Conservation (phyloP, 306 rosid genomes). For the Ceratonia siliqua region DNA sequence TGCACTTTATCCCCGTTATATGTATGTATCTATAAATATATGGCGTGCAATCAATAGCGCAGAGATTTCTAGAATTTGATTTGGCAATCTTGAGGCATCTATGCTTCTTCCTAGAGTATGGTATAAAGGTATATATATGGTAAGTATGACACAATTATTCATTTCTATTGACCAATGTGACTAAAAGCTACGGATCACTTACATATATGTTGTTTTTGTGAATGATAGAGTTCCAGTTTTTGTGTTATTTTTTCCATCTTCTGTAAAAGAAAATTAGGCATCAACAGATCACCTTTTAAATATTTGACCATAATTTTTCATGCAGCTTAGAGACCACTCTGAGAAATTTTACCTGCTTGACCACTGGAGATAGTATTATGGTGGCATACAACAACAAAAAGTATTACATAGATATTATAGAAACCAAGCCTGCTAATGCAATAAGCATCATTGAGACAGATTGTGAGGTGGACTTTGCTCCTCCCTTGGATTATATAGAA, state of each 20-base stretch:
- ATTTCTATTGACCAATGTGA: neutral
- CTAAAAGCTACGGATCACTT: neutral
- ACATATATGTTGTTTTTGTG: neutral
- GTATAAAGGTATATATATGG: neutral
- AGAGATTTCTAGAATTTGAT: neutral
- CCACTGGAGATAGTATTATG: conserved; percentile 73
- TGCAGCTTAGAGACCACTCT: conserved; percentile 70
- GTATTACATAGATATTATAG: conserved; percentile 67
- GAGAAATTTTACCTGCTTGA: conserved; percentile 71
- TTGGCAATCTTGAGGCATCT: neutral
- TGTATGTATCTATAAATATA: neutral
- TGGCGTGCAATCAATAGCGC: neutral
- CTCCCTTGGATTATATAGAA: conserved; percentile 73
- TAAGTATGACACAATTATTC: neutral
- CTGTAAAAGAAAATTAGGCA: neutral
- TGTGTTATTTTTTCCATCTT: neutral
- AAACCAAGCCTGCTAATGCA: conserved; percentile 69
- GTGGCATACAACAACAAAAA: conserved; percentile 70
- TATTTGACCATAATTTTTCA: neutral
- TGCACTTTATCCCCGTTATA: neutral
- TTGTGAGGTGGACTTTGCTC: conserved; percentile 85
- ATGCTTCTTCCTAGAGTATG: neutral
- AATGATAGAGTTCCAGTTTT: neutral
- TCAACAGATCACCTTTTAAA: neutral
- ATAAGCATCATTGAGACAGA: conserved; percentile 74